These are phyloP conservation scores for Rhodotorula sp. DNA, from an alignment of 1,284 basidiomycete genomes.

Conservation along the genomic window DNA sequence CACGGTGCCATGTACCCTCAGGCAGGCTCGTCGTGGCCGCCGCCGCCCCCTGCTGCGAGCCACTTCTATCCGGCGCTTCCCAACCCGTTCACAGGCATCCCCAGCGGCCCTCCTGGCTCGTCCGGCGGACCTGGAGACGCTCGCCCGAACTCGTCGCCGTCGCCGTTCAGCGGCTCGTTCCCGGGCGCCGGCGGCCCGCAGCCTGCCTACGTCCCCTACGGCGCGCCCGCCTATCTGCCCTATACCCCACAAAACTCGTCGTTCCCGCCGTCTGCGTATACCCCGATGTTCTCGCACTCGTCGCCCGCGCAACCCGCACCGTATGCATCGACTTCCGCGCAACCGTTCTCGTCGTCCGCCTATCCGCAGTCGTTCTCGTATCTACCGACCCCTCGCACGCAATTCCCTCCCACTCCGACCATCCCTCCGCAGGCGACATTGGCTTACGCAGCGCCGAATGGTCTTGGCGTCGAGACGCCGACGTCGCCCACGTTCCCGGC, in stretches of 20 bases:
- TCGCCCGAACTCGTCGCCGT: not conserved
- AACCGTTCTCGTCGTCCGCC: not conserved
- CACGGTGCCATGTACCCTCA: not conserved
- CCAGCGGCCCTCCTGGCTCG: not conserved
- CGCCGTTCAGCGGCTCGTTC: not conserved
- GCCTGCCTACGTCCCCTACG: not conserved
- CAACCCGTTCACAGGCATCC: not conserved
- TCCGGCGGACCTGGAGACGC: not conserved
- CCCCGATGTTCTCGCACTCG: not conserved
- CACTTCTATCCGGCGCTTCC: not conserved
- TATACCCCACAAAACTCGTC: not conserved
- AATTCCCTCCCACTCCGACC: not conserved
- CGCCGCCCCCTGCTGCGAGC: not conserved
- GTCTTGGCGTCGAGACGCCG: not conserved
- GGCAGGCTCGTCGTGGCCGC: not conserved
- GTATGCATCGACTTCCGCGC: not conserved
- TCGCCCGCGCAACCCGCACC: not conserved
- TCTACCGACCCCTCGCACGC: constrained; percentile 2
- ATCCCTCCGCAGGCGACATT: not conserved
- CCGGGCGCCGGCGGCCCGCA: not conserved
- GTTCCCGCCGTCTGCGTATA: not conserved
- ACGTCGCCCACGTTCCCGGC: constrained; percentile 2
- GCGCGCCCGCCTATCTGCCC: not conserved
- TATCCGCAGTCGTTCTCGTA: constrained; percentile 1
- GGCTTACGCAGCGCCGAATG: not conserved